Conservation (phyloP, 805 yeast genomes). For the Ogataea degrootiae region DNA sequence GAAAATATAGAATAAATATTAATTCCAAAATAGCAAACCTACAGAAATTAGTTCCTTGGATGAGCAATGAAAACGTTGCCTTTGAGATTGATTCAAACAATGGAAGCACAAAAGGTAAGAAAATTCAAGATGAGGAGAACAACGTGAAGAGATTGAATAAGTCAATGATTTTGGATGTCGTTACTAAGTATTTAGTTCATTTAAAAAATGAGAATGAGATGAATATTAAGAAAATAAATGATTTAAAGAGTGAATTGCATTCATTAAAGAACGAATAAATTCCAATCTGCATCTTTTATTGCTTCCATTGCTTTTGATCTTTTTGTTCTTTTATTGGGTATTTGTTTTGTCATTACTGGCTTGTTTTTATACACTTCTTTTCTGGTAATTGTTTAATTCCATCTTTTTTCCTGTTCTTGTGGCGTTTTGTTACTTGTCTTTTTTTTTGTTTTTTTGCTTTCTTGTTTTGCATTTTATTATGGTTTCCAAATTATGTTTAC, state of each 20-base stretch:
- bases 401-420: too few relatives aligned
- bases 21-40: conserved; percentile 66
- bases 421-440: too few relatives aligned
- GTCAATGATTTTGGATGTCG: conserved; percentile 63
- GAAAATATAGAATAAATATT: conserved; percentile 65
- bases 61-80: conserved; percentile 56
- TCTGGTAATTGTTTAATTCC: too few relatives aligned
- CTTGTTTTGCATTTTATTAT: too few relatives aligned
- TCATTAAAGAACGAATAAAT: too few relatives aligned
- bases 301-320: too few relatives aligned
- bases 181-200: conserved; percentile 53
- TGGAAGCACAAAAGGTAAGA: conserved; percentile 3
- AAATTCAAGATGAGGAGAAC: conserved; percentile 6
- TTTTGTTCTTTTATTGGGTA: too few relatives aligned
- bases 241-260: conserved; percentile 3
- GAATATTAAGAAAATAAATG: conserved; percentile 16
- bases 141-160: conserved; percentile 48
- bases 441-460: too few relatives aligned
- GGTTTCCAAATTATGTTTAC: too few relatives aligned
- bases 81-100: conserved; percentile 46
- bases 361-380: too few relatives aligned
- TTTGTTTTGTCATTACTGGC: too few relatives aligned
- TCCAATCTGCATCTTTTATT: too few relatives aligned
- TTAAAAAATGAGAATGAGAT: conserved; percentile 46
- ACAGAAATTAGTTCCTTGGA: conserved; percentile 65